Evolutionary conservation across 768 basidiomycete species (phyloP).

Genomic region (Tulasnella sp.): DNA sequence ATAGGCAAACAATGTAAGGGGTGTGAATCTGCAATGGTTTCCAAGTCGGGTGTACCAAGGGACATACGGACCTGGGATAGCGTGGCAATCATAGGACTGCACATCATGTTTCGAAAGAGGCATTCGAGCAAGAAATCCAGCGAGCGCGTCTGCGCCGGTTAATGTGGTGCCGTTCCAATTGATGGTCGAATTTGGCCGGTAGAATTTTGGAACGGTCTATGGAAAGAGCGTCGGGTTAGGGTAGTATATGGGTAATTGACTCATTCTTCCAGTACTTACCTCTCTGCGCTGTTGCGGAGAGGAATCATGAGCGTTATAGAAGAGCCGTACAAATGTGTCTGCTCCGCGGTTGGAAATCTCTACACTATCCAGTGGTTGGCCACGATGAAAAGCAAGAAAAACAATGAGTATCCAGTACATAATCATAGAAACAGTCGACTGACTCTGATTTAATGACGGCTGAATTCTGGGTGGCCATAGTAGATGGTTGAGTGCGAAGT

Average conservation of each 20-base stretch:
- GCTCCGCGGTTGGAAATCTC: slow-evolving; percentile 77
- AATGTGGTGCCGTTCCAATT: slow-evolving; percentile 80
- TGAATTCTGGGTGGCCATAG: too few species aligned
- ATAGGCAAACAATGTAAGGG: not conserved
- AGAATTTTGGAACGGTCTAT: slow-evolving; percentile 67
- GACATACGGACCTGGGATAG: slow-evolving; percentile 54
- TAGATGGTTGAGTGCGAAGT: too few species aligned
- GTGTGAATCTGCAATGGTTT: not conserved
- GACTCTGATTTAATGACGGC: too few species aligned
- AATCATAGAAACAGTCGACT: too few species aligned
- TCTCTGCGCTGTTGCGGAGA: slow-evolving; percentile 36
- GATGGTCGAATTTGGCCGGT: slow-evolving; percentile 59
- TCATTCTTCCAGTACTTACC: slow-evolving; percentile 5
- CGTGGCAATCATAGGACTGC: slow-evolving; percentile 80
- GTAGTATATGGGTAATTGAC: not conserved
- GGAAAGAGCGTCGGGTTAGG: too few species aligned
- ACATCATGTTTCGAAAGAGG: slow-evolving; percentile 60
- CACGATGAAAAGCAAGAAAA: too few species aligned
- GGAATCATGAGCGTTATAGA: slow-evolving; percentile 73
- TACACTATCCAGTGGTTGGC: too few species aligned
- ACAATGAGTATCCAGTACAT: too few species aligned
- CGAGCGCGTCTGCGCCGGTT: slow-evolving; percentile 54
- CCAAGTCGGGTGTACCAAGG: not conserved
- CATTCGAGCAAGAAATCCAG: slow-evolving; percentile 15
- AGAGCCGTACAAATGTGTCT: slow-evolving; percentile 68